Evolutionary conservation across 2,329 filamentous ascomycete genomes (phyloP).

Genomic region (Scopulariopsis brevicaulis): DNA sequence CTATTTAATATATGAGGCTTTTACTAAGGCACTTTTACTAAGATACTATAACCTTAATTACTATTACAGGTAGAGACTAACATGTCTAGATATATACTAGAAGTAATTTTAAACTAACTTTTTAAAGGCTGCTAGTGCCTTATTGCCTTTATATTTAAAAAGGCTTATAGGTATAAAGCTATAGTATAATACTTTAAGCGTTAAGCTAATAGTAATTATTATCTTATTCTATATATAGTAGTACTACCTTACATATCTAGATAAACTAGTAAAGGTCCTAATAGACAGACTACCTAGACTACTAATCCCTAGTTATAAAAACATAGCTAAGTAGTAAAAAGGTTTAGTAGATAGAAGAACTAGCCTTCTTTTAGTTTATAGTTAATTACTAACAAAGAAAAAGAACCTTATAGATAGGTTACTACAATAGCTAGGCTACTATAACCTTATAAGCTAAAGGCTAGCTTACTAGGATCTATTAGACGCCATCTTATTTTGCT

Average conservation of each 20-base stretch:
- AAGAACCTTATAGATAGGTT: background rate
- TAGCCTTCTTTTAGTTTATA: background rate
- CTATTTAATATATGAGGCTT: too few species aligned
- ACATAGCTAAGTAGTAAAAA: background rate
- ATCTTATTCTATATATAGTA: background rate
- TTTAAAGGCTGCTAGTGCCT: background rate
- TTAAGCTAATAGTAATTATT: background rate
- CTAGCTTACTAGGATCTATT: too few species aligned
- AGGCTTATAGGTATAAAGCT: background rate
- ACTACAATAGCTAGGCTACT: background rate
- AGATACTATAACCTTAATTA: too few species aligned
- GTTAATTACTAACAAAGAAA: background rate
- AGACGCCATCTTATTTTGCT: background rate
- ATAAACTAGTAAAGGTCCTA: background rate
- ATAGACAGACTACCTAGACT: background rate
- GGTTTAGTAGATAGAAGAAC: background rate
- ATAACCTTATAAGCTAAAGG: background rate
- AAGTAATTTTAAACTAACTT: too few species aligned
- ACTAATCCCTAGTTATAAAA: background rate
- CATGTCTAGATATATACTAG: too few species aligned
- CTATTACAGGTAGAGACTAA: too few species aligned
- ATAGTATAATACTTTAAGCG: background rate
- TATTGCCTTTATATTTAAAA: background rate
- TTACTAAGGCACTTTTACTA: too few species aligned
- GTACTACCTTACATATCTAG: background rate